phyloP scores from a whole-genome alignment of 768 basidiomycete genomes.

The Lentinus tigrinus region DNA sequence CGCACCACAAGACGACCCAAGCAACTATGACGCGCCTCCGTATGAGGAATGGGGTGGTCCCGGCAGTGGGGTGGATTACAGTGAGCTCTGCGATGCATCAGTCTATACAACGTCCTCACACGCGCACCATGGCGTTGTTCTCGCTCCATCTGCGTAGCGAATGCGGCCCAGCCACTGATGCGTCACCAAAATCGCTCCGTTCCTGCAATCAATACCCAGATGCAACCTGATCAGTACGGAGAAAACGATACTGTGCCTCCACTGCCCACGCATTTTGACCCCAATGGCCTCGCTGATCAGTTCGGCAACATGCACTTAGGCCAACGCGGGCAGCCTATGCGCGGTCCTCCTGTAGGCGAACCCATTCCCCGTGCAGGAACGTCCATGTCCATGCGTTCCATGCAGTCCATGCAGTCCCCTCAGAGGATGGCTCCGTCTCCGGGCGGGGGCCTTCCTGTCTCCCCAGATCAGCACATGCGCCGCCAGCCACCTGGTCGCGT shows the following conservation, averaged over 20 bases:
- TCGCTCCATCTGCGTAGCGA: background rate
- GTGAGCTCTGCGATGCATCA: constrained; percentile 16
- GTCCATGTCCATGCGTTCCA: constrained; percentile 33
- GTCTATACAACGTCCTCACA: constrained; percentile 4
- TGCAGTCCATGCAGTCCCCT: constrained; percentile 20
- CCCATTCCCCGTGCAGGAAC: constrained; percentile 55
- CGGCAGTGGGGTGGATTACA: constrained; percentile 13
- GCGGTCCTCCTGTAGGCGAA: constrained; percentile 36
- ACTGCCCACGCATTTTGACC: constrained; percentile 40
- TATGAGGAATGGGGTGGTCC: background rate
- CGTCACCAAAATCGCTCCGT: constrained; percentile 49
- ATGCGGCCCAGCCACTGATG: constrained; percentile 28
- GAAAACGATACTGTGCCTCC: constrained; percentile 22
- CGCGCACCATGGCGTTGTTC: background rate
- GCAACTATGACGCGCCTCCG: background rate
- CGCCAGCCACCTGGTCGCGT: constrained; percentile 20
- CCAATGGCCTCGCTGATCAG: constrained; percentile 45
- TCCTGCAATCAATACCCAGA: constrained; percentile 43
- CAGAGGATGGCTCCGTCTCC: constrained; percentile 15
- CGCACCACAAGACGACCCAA: background rate
- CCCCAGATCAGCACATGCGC: constrained; percentile 18
- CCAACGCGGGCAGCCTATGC: constrained; percentile 36
- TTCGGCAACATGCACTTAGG: constrained; percentile 56
- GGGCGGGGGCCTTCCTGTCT: constrained; percentile 13
- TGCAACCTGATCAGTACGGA: constrained; percentile 26